These are phyloP conservation scores for Rugonectria rugulosa DNA, from an alignment of 2,329 filamentous ascomycete genomes.

Conservation along the genomic window DNA sequence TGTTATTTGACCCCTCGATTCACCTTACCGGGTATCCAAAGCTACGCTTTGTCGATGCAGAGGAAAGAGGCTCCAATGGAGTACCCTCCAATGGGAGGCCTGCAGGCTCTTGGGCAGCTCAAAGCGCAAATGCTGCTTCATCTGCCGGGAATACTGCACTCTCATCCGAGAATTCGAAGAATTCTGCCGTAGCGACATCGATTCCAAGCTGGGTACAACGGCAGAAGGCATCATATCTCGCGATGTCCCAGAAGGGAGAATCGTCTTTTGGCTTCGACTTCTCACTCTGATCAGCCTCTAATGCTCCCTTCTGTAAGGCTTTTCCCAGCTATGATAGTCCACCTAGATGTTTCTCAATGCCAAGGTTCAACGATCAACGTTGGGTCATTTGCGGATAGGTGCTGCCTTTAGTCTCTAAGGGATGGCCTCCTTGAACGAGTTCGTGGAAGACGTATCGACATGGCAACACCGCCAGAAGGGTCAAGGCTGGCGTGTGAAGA, in stretches of 20 bases:
- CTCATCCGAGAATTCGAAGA: not conserved
- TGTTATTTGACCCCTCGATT: constrained; percentile 43
- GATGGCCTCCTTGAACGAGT: no score
- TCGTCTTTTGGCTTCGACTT: constrained; percentile 8
- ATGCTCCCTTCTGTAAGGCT: not conserved
- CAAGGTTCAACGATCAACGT: no score
- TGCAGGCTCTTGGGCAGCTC: not conserved
- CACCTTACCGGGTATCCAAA: constrained; percentile 31
- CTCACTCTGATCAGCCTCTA: not conserved
- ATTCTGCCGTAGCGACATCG: not conserved
- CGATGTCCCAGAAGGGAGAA: not conserved
- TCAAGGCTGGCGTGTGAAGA: no score
- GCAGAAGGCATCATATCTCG: constrained; percentile 5
- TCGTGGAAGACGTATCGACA: no score
- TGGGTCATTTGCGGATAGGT: no score
- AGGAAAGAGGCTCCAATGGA: not conserved
- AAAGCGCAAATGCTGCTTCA: not conserved
- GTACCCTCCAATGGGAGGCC: not conserved
- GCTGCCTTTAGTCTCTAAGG: no score
- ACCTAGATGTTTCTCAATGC: not conserved
- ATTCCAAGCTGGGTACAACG: not conserved
- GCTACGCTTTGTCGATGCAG: not conserved
- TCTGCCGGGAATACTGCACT: not conserved
- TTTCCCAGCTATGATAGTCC: not conserved
- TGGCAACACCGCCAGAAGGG: no score